These are phyloP conservation scores for Phytophthora fragariae DNA, from an alignment of 352 stramenopile genomes.

Conservation along the genomic window DNA sequence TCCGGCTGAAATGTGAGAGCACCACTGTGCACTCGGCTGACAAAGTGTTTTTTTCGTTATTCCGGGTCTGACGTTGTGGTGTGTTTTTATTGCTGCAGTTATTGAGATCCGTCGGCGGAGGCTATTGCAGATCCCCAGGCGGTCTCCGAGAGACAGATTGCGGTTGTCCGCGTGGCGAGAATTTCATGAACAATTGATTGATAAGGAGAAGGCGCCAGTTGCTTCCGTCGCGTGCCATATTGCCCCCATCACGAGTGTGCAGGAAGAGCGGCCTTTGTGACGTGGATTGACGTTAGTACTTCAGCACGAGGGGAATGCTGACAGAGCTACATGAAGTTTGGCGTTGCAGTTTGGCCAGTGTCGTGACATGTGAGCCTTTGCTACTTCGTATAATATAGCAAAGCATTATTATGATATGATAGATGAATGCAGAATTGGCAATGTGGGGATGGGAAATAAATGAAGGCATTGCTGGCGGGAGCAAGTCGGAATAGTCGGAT, in stretches of 20 bases:
- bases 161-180: conserved; percentile 43
- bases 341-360: not conserved
- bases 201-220: conserved; percentile 37
- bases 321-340: conserved; percentile 3
- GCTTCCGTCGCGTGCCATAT: conserved; percentile 20
- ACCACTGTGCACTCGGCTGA: not conserved
- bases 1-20: conserved; percentile 31
- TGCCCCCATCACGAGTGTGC: conserved; percentile 19
- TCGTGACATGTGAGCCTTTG: conserved; percentile 10
- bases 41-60: too few species aligned
- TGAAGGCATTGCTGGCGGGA: not conserved
- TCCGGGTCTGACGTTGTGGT: not conserved
- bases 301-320: conserved; percentile 23
- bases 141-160: conserved; percentile 30
- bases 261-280: conserved; percentile 10
- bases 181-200: conserved; percentile 44
- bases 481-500: too few species aligned
- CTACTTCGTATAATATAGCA: not conserved
- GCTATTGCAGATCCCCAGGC: conserved; percentile 24
- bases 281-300: not conserved
- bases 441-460: not conserved
- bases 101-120: conserved; percentile 16
- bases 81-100: conserved; percentile 14
- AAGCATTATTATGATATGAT: too few species aligned
- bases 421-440: not conserved